Percentiles rank a stretch among this genome's conserved stretches.
These are phyloP conservation scores for Erythrobasidium hasegawianum DNA, from an alignment of 1,284 basidiomycete species.

Conservation along the genomic window DNA sequence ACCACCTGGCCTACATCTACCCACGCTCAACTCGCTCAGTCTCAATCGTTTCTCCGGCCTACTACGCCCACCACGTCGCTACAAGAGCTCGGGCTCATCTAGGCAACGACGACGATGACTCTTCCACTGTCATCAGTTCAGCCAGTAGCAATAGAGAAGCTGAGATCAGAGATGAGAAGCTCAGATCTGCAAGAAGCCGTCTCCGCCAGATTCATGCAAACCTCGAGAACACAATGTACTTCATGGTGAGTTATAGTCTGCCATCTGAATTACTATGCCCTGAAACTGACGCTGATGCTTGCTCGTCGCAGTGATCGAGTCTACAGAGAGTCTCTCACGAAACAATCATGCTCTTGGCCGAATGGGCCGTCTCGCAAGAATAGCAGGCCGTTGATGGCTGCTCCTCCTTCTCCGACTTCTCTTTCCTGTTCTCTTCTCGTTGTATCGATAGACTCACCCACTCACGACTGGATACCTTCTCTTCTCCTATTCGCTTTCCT, in stretches of 20 bases:
- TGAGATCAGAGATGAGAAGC: constrained; percentile 12
- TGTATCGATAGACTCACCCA: neutral
- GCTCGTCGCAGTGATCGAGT: no score
- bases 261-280: no score
- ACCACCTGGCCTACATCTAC: constrained; percentile 73
- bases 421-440: neutral
- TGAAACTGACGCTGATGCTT: no score
- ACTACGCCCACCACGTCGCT: constrained; percentile 32
- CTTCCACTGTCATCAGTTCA: constrained; percentile 1
- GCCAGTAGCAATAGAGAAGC: constrained; percentile 12
- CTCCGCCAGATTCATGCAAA: constrained; percentile 23
- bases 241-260: constrained; percentile 32
- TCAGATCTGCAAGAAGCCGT: constrained; percentile 3
- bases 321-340: no score
- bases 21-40: constrained; percentile 75
- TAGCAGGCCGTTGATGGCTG: no score
- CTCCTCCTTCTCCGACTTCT: no score
- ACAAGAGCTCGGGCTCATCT: constrained; percentile 22
- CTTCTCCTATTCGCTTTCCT: neutral
- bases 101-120: constrained; percentile 18
- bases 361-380: no score
- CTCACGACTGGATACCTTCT: constrained; percentile 2
- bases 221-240: constrained; percentile 29
- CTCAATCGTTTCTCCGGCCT: constrained; percentile 50
- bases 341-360: no score